Percentiles rank a stretch among this genome's conserved stretches.
These are phyloP conservation scores for Rhodomyrtus psidioides DNA, from an alignment of 441 rosid species.

Conservation along the genomic window DNA sequence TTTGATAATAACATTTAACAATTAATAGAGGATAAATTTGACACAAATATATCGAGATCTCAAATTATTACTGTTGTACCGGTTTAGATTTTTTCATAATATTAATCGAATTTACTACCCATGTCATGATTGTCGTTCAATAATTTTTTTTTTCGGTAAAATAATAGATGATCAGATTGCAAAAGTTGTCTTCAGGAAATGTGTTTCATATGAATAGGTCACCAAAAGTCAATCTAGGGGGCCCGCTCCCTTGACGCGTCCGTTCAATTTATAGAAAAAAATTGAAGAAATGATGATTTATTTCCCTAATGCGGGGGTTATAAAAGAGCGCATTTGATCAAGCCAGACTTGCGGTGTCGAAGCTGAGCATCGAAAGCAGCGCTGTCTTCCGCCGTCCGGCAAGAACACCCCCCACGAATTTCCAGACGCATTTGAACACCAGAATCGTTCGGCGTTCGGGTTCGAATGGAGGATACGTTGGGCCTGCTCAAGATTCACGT, in stretches of 20 bases:
- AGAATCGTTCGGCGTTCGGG: background rate
- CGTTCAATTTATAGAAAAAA: background rate
- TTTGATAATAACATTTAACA: too few relatives aligned
- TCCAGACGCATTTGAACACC: background rate
- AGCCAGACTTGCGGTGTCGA: background rate
- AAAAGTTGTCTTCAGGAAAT: background rate
- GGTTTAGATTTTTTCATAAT: too few relatives aligned
- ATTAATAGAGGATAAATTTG: too few relatives aligned
- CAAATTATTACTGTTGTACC: too few relatives aligned
- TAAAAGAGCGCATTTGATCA: background rate
- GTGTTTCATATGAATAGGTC: background rate
- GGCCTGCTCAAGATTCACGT: constrained; percentile 32
- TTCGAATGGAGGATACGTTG: constrained; percentile 25
- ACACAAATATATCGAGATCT: too few relatives aligned
- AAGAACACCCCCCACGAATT: background rate
- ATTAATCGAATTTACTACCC: background rate
- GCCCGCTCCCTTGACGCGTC: background rate
- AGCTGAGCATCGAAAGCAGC: background rate
- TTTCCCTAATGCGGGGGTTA: background rate
- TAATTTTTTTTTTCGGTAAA: background rate
- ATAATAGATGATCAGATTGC: background rate
- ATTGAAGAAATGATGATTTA: background rate
- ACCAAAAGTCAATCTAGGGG: background rate
- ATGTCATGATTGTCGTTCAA: background rate
- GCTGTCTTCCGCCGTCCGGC: background rate